phyloP scores from a whole-genome alignment of 1,284 basidiomycete genomes.

The Ceratobasidium sp. region DNA sequence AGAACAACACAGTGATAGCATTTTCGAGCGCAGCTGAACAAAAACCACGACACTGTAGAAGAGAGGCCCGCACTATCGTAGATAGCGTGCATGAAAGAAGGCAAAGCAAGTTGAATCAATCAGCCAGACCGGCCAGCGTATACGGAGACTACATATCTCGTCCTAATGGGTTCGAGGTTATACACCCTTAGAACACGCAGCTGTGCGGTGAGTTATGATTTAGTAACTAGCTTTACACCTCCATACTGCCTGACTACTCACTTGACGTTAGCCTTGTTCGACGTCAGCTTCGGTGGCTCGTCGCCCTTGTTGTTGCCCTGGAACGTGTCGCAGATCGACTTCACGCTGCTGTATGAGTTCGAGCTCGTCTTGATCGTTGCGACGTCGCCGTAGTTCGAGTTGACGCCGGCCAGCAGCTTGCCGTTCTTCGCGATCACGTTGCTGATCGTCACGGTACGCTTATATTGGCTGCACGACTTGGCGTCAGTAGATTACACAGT shows the following conservation, averaged over 20 bases:
- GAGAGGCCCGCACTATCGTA: neutral
- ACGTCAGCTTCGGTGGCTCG: constrained; percentile 45
- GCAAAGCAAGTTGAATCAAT: neutral
- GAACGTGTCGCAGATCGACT: constrained; percentile 45
- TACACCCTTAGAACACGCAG: constrained; percentile 12
- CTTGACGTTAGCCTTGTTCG: constrained; percentile 42
- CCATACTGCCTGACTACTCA: constrained; percentile 5
- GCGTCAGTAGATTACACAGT: neutral
- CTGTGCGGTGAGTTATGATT: neutral
- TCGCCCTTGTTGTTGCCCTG: constrained; percentile 45
- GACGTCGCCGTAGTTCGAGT: constrained; percentile 48
- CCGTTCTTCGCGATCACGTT: constrained; percentile 47
- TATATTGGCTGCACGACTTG: constrained; percentile 45
- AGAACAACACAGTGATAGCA: neutral
- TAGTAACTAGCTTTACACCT: neutral
- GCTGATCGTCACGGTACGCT: constrained; percentile 54
- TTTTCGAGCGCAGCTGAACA: too few species aligned
- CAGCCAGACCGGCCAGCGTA: neutral
- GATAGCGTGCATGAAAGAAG: neutral
- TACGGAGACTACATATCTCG: neutral
- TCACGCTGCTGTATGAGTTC: constrained; percentile 42
- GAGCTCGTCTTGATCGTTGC: constrained; percentile 45
- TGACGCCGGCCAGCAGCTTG: constrained; percentile 47
- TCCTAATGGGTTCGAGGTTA: neutral
- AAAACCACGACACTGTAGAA: neutral